Conservation (phyloP, 164 flowering plant genomes). For the Magnolia sinica region DNA sequence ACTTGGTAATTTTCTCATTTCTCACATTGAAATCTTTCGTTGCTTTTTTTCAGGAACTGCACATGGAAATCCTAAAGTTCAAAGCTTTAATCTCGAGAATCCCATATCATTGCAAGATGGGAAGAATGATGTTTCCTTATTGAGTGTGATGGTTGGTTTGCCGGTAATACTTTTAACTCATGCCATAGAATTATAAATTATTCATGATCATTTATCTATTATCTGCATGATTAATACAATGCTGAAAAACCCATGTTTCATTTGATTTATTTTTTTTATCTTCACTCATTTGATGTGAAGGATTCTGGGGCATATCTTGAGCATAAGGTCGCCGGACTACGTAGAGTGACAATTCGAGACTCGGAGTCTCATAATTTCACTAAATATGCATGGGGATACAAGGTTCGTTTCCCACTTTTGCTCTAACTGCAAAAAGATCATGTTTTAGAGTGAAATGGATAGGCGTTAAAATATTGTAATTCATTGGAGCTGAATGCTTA, state of each 20-base stretch:
- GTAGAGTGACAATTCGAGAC: conserved; percentile 30
- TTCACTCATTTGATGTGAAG: conserved; percentile 26
- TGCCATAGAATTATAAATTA: background rate
- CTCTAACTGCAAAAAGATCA: no score
- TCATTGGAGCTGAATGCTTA: background rate
- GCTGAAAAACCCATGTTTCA: background rate
- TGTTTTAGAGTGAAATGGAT: background rate
- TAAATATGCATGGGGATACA: conserved; percentile 49
- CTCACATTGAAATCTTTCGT: background rate
- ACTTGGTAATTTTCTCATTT: no score
- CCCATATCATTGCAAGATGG: conserved; percentile 40
- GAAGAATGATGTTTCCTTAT: conserved; percentile 55
- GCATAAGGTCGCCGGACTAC: conserved; percentile 38
- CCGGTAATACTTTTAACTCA: conserved; percentile 46
- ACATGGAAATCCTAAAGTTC: conserved; percentile 46
- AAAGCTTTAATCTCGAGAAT: conserved; percentile 27
- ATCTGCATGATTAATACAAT: background rate
- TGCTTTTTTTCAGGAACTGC: conserved; percentile 41
- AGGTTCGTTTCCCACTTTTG: conserved; percentile 28
- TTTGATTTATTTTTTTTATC: conserved; percentile 7
- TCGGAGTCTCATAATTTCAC: conserved; percentile 21
- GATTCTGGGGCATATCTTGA: conserved; percentile 64
- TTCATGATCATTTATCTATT: background rate
- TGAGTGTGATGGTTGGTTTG: conserved; percentile 82
- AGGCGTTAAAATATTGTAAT: no score